phyloP scores from a whole-genome alignment of 2,329 filamentous ascomycete genomes.

The Exophiala spinifera region DNA sequence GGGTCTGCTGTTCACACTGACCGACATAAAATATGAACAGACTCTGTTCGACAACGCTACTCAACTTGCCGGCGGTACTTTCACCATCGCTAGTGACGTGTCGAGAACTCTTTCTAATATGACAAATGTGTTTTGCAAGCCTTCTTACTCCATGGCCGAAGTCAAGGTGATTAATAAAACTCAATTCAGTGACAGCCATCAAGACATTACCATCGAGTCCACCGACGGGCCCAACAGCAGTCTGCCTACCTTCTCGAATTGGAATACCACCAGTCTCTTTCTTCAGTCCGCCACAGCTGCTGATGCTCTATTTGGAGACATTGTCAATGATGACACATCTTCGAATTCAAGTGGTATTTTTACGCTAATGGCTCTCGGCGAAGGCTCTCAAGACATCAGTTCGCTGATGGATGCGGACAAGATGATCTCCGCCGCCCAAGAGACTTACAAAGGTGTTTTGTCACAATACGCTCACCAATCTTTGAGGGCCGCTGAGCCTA shows the following conservation, averaged over 20 bases:
- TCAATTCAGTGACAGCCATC: slow-evolving; percentile 6
- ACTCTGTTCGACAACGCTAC: slow-evolving; percentile 24
- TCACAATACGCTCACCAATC: slow-evolving; percentile 26
- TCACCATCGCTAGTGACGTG: slow-evolving; percentile 24
- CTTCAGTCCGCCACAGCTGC: slow-evolving; percentile 15
- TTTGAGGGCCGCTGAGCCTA: slow-evolving; percentile 12
- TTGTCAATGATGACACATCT: slow-evolving; percentile 10
- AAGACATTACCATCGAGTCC: slow-evolving; percentile 16
- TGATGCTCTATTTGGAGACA: slow-evolving; percentile 23
- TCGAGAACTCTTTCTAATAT: slow-evolving; percentile 24
- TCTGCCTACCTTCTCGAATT: slow-evolving; percentile 27
- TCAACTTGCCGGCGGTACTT: slow-evolving; percentile 22
- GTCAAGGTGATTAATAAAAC: slow-evolving; percentile 27
- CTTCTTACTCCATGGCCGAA: slow-evolving; percentile 24
- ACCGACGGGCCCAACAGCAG: slow-evolving; percentile 33
- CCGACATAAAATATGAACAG: slow-evolving; percentile 25
- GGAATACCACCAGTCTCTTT: slow-evolving; percentile 25
- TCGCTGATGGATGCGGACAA: slow-evolving; percentile 20
- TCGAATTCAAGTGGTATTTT: slow-evolving; percentile 22
- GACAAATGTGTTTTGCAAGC: slow-evolving; percentile 25
- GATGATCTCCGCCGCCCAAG: slow-evolving; percentile 20
- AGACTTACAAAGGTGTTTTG: slow-evolving; percentile 25
- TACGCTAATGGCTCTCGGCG: slow-evolving; percentile 23
- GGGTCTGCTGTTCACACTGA: slow-evolving; percentile 25
- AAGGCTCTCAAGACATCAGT: slow-evolving; percentile 15